A percentile compares a stretch with the other conserved stretches of the same genome.
Evolutionary conservation across 2,329 filamentous ascomycete genomes (phyloP).

Genomic region (Aspergillus bombycis): DNA sequence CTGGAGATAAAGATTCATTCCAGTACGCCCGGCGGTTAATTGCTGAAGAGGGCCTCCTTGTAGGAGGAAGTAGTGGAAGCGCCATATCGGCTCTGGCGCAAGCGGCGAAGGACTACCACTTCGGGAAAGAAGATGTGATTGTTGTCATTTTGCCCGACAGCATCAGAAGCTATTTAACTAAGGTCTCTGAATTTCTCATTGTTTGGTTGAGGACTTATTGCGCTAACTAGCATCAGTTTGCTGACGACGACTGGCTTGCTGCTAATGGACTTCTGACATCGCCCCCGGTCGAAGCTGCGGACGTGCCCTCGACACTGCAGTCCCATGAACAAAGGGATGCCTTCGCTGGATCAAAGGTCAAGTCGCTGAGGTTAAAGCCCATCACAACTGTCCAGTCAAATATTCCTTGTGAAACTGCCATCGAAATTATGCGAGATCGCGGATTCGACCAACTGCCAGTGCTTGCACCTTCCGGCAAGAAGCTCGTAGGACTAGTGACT

Average conservation of each 20-base stretch:
- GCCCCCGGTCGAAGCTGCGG: constrained; percentile 51
- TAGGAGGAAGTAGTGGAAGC: constrained; percentile 91
- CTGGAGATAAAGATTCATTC: constrained; percentile 89
- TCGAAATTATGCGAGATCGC: constrained; percentile 98
- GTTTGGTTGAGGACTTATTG: not conserved
- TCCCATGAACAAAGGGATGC: constrained; percentile 60
- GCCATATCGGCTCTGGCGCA: constrained; percentile 81
- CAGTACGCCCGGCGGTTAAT: constrained; percentile 87
- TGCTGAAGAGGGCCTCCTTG: constrained; percentile 88
- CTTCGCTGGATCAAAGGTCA: constrained; percentile 78
- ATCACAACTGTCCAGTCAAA: constrained; percentile 79
- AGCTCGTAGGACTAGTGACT: constrained; percentile 88
- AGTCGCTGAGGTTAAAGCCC: constrained; percentile 84
- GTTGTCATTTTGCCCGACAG: constrained; percentile 94
- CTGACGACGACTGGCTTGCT: constrained; percentile 97
- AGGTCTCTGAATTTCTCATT: constrained; percentile 51
- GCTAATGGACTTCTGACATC: constrained; percentile 87
- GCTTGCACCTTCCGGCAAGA: constrained; percentile 67
- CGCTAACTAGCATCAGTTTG: constrained; percentile 61
- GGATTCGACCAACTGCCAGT: constrained; percentile 98
- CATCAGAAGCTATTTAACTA: constrained; percentile 95
- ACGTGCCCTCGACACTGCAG: constrained; percentile 31
- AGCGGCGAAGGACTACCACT: constrained; percentile 74
- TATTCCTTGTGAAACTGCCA: constrained; percentile 78
- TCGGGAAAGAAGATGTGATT: constrained; percentile 81